A percentile compares a stretch with the other conserved stretches of the same genome.
phyloP scores from a whole-genome alignment of 1,139 yeast species.

The Kodamaea sp. region DNA sequence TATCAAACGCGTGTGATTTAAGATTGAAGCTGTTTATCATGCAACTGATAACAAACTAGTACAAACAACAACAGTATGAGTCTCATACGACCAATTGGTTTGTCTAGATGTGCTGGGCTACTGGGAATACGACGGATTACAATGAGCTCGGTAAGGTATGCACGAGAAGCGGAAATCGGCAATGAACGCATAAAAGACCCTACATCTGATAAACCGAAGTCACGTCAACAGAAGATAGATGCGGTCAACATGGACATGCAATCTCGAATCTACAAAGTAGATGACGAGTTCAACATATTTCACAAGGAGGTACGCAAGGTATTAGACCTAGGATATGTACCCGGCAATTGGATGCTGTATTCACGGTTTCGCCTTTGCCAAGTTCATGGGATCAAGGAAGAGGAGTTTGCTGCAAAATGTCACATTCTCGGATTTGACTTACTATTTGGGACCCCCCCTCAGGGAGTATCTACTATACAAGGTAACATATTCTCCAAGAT shows the following conservation, averaged over 20 bases:
- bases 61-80: no score
- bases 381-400: constrained; percentile 37
- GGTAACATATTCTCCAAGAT: constrained; percentile 76
- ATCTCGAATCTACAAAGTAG: constrained; percentile 29
- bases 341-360: constrained; percentile 95
- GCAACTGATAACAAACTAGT: no score
- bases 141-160: constrained; percentile 1
- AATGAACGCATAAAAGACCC: constrained; percentile 10
- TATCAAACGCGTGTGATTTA: no score
- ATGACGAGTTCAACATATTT: constrained; percentile 31
- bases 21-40: no score
- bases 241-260: constrained; percentile 25
- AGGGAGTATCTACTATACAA: constrained; percentile 77
- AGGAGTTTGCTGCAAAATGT: constrained; percentile 57
- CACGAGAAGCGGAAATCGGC: constrained; percentile 12
- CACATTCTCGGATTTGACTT: constrained; percentile 84
- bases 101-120: no score
- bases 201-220: constrained; percentile 10
- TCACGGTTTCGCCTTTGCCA: constrained; percentile 42
- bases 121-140: constrained; percentile 3
- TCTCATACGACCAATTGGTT: not conserved
- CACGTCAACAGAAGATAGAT: constrained; percentile 30
- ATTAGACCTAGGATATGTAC: constrained; percentile 73
- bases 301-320: constrained; percentile 28
- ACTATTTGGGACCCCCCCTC: constrained; percentile 74